These are phyloP conservation scores for Tulasnella calospora DNA, from an alignment of 768 basidiomycete genomes.

Conservation along the genomic window DNA sequence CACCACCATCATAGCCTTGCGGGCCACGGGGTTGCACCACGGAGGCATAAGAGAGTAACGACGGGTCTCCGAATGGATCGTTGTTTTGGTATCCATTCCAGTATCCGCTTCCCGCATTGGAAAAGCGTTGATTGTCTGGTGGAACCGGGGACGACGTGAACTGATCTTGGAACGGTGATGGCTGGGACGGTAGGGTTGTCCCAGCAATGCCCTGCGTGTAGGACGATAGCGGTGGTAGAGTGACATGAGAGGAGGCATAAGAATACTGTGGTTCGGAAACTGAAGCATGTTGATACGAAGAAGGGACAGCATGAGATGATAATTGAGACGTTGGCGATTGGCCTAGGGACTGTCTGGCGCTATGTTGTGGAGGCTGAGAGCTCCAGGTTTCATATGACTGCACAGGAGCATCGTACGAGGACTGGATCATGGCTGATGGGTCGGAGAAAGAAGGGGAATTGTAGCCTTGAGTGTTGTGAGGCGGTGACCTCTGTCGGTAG, in stretches of 20 bases:
- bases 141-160: neutral
- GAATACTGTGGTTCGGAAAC: neutral
- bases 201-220: neutral
- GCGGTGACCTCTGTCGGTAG: neutral
- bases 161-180: conserved; percentile 7
- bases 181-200: neutral
- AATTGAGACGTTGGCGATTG: neutral
- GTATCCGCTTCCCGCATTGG: neutral
- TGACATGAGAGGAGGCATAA: neutral
- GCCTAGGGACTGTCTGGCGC: neutral
- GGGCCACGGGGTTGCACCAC: neutral
- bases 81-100: conserved; percentile 8
- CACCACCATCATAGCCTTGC: neutral
- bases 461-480: neutral
- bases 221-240: neutral
- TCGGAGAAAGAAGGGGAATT: neutral
- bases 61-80: conserved; percentile 5
- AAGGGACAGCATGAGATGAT: neutral
- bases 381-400: neutral
- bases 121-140: neutral
- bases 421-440: neutral
- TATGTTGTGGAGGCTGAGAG: neutral
- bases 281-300: neutral
- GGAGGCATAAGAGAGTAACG: neutral
- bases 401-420: neutral